Conservation (phyloP, 352 stramenopile genomes). For the Pythium monospermum region DNA sequence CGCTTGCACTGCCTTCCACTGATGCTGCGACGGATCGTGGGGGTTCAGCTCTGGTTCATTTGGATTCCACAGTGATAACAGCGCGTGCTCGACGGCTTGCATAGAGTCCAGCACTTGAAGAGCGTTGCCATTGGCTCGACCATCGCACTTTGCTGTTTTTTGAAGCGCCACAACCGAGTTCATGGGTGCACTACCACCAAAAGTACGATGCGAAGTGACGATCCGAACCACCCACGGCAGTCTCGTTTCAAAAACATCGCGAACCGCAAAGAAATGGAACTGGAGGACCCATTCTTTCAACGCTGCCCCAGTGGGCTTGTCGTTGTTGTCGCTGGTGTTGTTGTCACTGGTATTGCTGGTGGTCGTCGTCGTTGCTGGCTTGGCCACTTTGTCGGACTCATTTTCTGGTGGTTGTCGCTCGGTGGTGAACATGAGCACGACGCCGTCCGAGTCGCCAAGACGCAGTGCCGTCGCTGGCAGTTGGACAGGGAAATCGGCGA, state of each 20-base stretch:
- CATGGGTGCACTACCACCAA: too few relatives aligned
- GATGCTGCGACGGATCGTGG: too few relatives aligned
- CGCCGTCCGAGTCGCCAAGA: not conserved
- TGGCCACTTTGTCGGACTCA: not conserved
- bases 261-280: constrained; percentile 7
- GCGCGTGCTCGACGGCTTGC: not conserved
- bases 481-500: constrained; percentile 24
- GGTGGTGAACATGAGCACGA: constrained; percentile 12
- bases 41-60: not conserved
- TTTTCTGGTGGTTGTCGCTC: constrained; percentile 12
- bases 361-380: not conserved
- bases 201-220: too few relatives aligned
- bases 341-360: not conserved
- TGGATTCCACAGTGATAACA: not conserved
- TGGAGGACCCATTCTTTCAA: constrained; percentile 10
- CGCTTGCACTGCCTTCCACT: constrained; percentile 36
- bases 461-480: constrained; percentile 23
- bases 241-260: constrained; percentile 4
- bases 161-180: not conserved
- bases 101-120: not conserved
- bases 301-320: not conserved
- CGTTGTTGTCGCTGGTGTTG: not conserved
- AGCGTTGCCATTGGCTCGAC: too few relatives aligned
- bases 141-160: not conserved
- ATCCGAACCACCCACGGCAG: constrained; percentile 14